Evolutionary conservation across 306 rosid genomes (phyloP).

Genomic region (Casuarina cunninghamiana): DNA sequence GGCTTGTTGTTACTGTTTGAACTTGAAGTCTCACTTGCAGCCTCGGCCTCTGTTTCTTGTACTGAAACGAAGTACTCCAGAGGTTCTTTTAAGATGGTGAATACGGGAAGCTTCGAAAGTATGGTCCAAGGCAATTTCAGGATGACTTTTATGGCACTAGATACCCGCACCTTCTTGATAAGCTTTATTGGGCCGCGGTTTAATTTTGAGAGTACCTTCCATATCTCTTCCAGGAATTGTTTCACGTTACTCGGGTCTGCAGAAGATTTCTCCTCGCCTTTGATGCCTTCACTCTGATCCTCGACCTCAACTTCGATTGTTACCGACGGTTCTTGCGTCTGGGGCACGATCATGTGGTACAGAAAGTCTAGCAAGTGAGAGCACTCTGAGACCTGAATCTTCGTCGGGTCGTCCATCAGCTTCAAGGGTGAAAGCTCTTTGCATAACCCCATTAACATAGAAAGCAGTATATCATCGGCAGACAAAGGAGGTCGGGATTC

Average conservation of each 20-base stretch:
- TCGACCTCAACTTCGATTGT: slow-evolving; percentile 23
- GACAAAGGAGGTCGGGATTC: slow-evolving; percentile 43
- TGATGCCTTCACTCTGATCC: slow-evolving; percentile 23
- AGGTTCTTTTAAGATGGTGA: slow-evolving; percentile 40
- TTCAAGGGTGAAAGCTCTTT: slow-evolving; percentile 67
- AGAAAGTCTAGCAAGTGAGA: slow-evolving; percentile 66
- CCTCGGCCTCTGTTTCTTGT: slow-evolving; percentile 31
- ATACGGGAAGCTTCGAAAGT: slow-evolving; percentile 51
- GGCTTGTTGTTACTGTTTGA: slow-evolving; percentile 28
- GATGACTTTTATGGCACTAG: slow-evolving; percentile 50
- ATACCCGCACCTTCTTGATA: slow-evolving; percentile 38
- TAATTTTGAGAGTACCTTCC: slow-evolving; percentile 59
- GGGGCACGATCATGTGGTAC: slow-evolving; percentile 56
- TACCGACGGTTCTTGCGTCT: slow-evolving; percentile 25
- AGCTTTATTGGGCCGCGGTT: slow-evolving; percentile 48
- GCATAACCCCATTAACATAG: slow-evolving; percentile 59
- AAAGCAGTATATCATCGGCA: slow-evolving; percentile 46
- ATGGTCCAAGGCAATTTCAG: slow-evolving; percentile 65
- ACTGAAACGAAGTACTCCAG: slow-evolving; percentile 25
- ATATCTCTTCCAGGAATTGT: slow-evolving; percentile 30
- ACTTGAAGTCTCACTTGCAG: slow-evolving; percentile 32
- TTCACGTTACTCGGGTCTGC: slow-evolving; percentile 23
- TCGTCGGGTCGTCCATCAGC: slow-evolving; percentile 37
- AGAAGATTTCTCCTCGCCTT: slow-evolving; percentile 24
- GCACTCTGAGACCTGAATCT: slow-evolving; percentile 40